Evolutionary conservation across 306 rosid species (phyloP).

Genomic region (Lotus japonicus): DNA sequence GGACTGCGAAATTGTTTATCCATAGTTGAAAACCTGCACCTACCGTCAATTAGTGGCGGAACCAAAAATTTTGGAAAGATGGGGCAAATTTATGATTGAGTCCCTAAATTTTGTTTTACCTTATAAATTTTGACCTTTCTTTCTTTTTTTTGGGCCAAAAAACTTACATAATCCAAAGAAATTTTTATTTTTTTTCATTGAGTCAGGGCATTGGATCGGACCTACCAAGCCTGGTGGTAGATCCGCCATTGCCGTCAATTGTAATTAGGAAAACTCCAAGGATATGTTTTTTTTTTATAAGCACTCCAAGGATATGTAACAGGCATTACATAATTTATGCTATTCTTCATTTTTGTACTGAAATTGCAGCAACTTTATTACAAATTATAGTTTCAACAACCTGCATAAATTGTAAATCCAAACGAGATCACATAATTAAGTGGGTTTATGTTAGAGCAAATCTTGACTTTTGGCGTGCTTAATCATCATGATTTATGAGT

Average conservation of each 20-base stretch:
- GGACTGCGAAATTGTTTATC: neutral
- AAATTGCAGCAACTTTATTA: neutral
- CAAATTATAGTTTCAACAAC: neutral
- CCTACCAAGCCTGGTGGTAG: too few species aligned
- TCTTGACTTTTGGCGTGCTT: neutral
- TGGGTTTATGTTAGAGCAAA: neutral
- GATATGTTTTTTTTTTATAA: too few species aligned
- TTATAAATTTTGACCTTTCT: too few species aligned
- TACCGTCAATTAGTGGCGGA: too few species aligned
- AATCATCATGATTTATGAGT: neutral
- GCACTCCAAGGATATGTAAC: neutral
- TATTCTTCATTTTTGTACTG: neutral
- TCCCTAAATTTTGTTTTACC: too few species aligned
- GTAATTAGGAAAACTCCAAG: neutral
- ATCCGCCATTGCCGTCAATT: too few species aligned
- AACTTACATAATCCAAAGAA: too few species aligned
- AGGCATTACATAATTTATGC: neutral
- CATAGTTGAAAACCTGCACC: neutral
- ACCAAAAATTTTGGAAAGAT: too few species aligned
- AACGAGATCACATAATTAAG: neutral
- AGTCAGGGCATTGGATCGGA: too few species aligned
- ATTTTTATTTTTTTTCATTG: too few species aligned
- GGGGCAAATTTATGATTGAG: too few species aligned
- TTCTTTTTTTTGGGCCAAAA: too few species aligned
- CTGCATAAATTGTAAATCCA: neutral